These are phyloP conservation scores for Nakazawaea pomicola DNA, from an alignment of 805 yeast species.

Conservation along the genomic window DNA sequence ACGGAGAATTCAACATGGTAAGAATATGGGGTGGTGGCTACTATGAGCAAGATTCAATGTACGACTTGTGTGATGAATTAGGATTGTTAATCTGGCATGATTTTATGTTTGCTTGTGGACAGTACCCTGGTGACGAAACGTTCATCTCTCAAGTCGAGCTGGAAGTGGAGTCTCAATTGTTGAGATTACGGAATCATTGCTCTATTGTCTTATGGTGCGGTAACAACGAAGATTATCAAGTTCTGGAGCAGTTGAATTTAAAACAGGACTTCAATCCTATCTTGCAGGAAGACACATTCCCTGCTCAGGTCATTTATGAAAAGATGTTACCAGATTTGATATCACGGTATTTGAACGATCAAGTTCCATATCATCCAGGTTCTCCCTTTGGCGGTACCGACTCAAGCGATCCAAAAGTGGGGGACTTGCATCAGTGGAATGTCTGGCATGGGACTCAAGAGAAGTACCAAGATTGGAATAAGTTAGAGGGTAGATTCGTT, in stretches of 20 bases:
- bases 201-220: slow-evolving; percentile 37
- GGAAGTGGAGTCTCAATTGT: slow-evolving; percentile 36
- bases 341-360: slow-evolving; percentile 15
- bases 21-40: slow-evolving; percentile 49
- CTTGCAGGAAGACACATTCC: slow-evolving; percentile 32
- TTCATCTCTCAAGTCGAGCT: slow-evolving; percentile 29
- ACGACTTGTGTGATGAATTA: slow-evolving; percentile 36
- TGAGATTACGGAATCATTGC: slow-evolving; percentile 35
- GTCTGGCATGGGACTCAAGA: slow-evolving; percentile 52
- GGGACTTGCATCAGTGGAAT: slow-evolving; percentile 53
- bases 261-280: slow-evolving; percentile 26
- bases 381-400: slow-evolving; percentile 43
- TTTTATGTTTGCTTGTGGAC: slow-evolving; percentile 55
- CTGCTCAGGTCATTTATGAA: slow-evolving; percentile 41
- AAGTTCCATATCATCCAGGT: slow-evolving; percentile 39
- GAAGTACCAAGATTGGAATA: slow-evolving; percentile 43
- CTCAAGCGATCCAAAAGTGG: slow-evolving; percentile 33
- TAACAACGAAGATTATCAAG: slow-evolving; percentile 43
- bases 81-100: slow-evolving; percentile 52
- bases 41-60: slow-evolving; percentile 37
- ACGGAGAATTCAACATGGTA: slow-evolving; percentile 37
- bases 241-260: slow-evolving; percentile 32
- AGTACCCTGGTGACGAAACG: slow-evolving; percentile 38
- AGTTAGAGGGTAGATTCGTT: slow-evolving; percentile 42
- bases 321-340: slow-evolving; percentile 31